Percentiles rank a stretch among this genome's conserved stretches.
These are phyloP conservation scores for Cyanidioschyzon merolae DNA, from an alignment of 23 red algal genomes.

Conservation along the genomic window DNA sequence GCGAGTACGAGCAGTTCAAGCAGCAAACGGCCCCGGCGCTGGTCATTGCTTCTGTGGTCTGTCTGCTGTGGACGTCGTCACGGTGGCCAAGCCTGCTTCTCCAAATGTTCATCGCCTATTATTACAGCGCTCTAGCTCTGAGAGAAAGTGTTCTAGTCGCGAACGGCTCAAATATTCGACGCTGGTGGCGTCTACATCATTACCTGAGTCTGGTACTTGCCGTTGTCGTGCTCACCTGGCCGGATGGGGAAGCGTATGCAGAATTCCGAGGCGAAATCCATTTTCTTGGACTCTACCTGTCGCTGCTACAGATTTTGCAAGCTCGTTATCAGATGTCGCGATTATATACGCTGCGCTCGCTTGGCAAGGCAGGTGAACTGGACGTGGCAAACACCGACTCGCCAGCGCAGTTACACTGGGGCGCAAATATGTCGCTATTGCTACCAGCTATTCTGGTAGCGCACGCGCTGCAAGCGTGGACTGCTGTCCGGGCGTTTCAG, in stretches of 20 bases:
- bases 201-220: conserved; percentile 69
- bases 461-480: conserved; percentile 61
- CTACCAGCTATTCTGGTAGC: conserved; percentile 74
- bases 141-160: conserved; percentile 82
- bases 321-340: conserved; percentile 89
- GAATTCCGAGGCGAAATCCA: conserved; percentile 53
- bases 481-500: not conserved
- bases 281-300: conserved; percentile 74
- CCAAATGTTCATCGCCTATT: conserved; percentile 72
- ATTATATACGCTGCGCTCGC: conserved; percentile 75
- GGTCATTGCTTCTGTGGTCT: conserved; percentile 34
- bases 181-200: conserved; percentile 97
- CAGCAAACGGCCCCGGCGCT: conserved; percentile 53
- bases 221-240: conserved; percentile 81
- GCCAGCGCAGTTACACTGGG: conserved; percentile 81
- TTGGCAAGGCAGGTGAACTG: conserved; percentile 85
- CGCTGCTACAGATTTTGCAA: conserved; percentile 87
- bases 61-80: conserved; percentile 46
- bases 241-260: conserved; percentile 53
- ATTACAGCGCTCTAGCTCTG: conserved; percentile 81
- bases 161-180: conserved; percentile 82
- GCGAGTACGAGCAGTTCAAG: conserved; percentile 88
- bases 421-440: conserved; percentile 62
- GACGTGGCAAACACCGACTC: conserved; percentile 89
- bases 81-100: conserved; percentile 89